Evolutionary conservation across 2,329 filamentous ascomycete genomes (phyloP).

Genomic region (Colletotrichum lini): DNA sequence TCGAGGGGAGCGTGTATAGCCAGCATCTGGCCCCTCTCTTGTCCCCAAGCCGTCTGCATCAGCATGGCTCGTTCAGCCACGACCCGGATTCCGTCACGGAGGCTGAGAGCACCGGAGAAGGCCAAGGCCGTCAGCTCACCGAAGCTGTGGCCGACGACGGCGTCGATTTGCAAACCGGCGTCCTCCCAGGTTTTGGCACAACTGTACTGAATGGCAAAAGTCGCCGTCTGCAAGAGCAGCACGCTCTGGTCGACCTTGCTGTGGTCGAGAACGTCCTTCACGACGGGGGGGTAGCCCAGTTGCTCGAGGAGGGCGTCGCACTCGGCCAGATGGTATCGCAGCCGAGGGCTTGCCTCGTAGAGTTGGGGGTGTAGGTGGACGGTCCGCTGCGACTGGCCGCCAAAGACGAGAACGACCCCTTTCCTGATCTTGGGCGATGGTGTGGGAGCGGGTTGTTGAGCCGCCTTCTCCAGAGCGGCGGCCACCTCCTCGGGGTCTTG

Average conservation of each 20-base stretch:
- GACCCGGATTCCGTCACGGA: not conserved
- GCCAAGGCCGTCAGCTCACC: constrained; percentile 3
- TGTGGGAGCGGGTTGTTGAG: no score
- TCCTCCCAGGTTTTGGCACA: constrained; percentile 6
- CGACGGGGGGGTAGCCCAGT: not conserved
- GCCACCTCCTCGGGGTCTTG: no score
- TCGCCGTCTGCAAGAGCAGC: not conserved
- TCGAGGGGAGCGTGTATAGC: not conserved
- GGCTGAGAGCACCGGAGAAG: not conserved
- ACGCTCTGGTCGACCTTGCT: not conserved
- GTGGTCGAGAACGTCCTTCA: not conserved
- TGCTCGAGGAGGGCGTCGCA: not conserved
- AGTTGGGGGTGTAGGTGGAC: constrained; percentile 7
- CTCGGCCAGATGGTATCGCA: not conserved
- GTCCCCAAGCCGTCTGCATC: not conserved
- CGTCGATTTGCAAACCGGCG: not conserved
- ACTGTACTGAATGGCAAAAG: constrained; percentile 5
- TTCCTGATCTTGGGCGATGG: not conserved
- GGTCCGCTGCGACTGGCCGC: constrained; percentile 17
- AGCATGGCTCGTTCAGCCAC: not conserved
- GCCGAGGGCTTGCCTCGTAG: constrained; percentile 1
- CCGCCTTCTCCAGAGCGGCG: no score
- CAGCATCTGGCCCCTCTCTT: not conserved
- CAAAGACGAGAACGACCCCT: constrained; percentile 21
- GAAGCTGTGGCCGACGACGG: not conserved